Evolutionary conservation across 306 rosid species (phyloP).

Genomic region (Dalbergia cochinchinensis): DNA sequence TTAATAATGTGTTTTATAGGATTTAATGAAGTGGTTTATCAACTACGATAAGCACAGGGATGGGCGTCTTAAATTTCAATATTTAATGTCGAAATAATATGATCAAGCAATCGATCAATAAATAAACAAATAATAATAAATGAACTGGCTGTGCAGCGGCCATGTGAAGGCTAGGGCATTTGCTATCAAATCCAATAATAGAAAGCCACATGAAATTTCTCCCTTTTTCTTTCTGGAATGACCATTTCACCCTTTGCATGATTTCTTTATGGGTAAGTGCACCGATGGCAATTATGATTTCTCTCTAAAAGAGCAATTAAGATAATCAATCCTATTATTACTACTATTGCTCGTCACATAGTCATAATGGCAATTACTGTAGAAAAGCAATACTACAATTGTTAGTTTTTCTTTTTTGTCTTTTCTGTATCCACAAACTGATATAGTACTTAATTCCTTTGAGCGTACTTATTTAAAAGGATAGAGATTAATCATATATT

Average conservation of each 20-base stretch:
- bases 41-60: neutral
- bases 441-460: too few species aligned
- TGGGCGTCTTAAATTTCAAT: neutral
- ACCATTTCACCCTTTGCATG: conserved; percentile 14
- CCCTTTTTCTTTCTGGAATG: neutral
- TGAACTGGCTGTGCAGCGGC: conserved; percentile 39
- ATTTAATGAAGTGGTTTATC: neutral
- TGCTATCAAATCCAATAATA: conserved; percentile 36
- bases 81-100: neutral
- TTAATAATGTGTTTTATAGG: too few species aligned
- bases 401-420: too few species aligned
- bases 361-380: conserved; percentile 4
- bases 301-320: conserved; percentile 21
- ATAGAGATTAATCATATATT: too few species aligned
- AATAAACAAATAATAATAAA: conserved; percentile 2
- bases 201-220: conserved; percentile 45
- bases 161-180: conserved; percentile 48
- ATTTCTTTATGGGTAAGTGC: neutral
- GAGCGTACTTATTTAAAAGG: too few species aligned
- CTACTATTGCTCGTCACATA: neutral
- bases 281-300: conserved; percentile 3
- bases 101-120: neutral
- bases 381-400: neutral
- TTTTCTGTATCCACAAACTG: too few species aligned
- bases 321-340: neutral